Percentiles rank a stretch among this genome's conserved stretches.
phyloP scores from a whole-genome alignment of 352 stramenopile species.

The Globisporangium sylvaticum region DNA sequence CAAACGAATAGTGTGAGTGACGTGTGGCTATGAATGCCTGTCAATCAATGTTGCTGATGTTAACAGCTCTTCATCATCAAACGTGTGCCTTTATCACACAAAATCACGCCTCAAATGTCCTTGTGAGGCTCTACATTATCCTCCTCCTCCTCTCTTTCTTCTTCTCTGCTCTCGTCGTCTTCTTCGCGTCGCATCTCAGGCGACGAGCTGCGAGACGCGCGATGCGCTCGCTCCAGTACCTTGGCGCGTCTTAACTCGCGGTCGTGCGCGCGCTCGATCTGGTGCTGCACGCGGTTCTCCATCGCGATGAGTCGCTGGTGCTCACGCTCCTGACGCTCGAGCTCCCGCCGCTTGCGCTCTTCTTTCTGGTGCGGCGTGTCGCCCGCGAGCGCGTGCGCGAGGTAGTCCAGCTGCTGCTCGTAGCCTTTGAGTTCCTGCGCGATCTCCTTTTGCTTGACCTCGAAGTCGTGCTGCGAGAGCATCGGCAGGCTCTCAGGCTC shows the following conservation, averaged over 20 bases:
- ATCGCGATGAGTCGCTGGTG: constrained; percentile 38
- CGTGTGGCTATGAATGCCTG: neutral
- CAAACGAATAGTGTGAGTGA: neutral
- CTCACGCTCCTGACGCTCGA: constrained; percentile 45
- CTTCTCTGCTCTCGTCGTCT: neutral
- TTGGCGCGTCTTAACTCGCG: constrained; percentile 33
- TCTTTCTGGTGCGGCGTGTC: constrained; percentile 64
- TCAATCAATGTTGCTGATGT: neutral
- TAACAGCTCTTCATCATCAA: neutral
- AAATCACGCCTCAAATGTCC: neutral
- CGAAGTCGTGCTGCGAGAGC: constrained; percentile 29
- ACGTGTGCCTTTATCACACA: neutral
- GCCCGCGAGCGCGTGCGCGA: constrained; percentile 58
- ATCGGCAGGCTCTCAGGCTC: neutral
- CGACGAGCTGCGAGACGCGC: constrained; percentile 35
- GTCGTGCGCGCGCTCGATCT: constrained; percentile 45
- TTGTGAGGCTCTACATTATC: neutral
- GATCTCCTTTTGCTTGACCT: constrained; percentile 28
- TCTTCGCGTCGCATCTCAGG: constrained; percentile 17
- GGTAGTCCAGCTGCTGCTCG: constrained; percentile 43
- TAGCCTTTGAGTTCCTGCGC: constrained; percentile 20
- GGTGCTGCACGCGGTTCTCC: constrained; percentile 45
- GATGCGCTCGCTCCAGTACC: constrained; percentile 26
- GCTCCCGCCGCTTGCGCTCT: constrained; percentile 42
- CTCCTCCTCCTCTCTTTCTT: neutral